Base-by-base conservation (phyloP, 352 stramenopile genomes). In the Pythium sukuiense region DNA sequence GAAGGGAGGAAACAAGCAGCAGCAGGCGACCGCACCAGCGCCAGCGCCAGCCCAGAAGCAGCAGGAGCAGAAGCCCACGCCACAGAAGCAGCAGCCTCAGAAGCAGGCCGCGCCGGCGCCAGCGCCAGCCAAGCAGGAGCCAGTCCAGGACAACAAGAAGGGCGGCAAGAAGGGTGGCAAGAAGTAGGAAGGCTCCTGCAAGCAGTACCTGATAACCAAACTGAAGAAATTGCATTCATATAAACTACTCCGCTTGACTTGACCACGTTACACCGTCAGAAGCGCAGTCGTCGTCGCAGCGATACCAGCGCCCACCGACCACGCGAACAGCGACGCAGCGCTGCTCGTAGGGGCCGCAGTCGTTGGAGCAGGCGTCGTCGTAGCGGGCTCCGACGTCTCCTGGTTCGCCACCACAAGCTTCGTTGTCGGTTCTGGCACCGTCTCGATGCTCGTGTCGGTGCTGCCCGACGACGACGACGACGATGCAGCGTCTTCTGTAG, bases 161-260 rank as follows among this genome's bases (percentile, higher is more conserved):
- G 29, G 57, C 16, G 66, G 35, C 35, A 61, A 61, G 55, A 56
- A 74, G 26, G 20, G 35, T 35, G 37, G 53, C 33, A 55, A 46
- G 55, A n/a, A 46, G 53, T 59, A 59, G 53, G 16, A 37, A 1
- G 32, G 32, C 32, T 37, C 39, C 12, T 20, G 12, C 16, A n/a
- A n/a, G n/a, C n/a, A n/a, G n/a, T n/a, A n/a, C n/a, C n/a, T n/a
- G n/a, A n/a, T n/a, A n/a, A n/a, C 12, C 39, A 48, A 48, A 16
- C 18, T 6, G 39, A 20, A 18, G 39, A 24, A 24, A 43, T 41
- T 11, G 12, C 13, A 14, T 29, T 11, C 7, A 59, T 24, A 48
- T 18, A 29, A 45, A 27, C 39, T n/a, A n/a, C n/a, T n/a, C 16
- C 12, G 12, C 18, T 48, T 48, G 45, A 7, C 45, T 8, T n/a